Evolutionary conservation across 371 early-diverging fungal species (phyloP).

Genomic region (Mucor indicus): DNA sequence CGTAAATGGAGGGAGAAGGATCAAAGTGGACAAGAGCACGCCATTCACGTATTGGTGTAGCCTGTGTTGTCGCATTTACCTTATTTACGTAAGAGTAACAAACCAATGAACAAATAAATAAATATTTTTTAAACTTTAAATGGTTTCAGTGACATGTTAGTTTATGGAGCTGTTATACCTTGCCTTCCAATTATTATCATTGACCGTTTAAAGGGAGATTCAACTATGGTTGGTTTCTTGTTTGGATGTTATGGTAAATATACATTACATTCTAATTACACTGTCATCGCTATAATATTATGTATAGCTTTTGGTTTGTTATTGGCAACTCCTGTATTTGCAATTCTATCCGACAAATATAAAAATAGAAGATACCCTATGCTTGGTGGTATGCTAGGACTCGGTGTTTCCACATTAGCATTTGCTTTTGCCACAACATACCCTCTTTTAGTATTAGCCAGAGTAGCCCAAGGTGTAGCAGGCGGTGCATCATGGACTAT

Average conservation of each 20-base stretch:
- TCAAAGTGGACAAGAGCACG: slow-evolving; percentile 42
- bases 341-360: slow-evolving; percentile 73
- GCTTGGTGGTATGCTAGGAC: slow-evolving; percentile 69
- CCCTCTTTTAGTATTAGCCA: slow-evolving; percentile 67
- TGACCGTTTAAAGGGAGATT: slow-evolving; percentile 59
- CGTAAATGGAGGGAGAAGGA: too few relatives aligned
- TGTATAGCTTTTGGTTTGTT: slow-evolving; percentile 69
- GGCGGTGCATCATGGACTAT: slow-evolving; percentile 83
- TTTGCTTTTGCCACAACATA: slow-evolving; percentile 70
- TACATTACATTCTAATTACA: too few relatives aligned
- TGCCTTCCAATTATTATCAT: slow-evolving; percentile 76
- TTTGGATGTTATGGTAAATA: slow-evolving; percentile 75
- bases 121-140: neutral
- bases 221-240: slow-evolving; percentile 71
- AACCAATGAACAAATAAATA: neutral
- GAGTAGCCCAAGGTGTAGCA: slow-evolving; percentile 77
- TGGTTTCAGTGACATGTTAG: slow-evolving; percentile 61
- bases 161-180: slow-evolving; percentile 84
- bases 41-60: slow-evolving; percentile 45
- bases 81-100: slow-evolving; percentile 48
- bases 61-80: slow-evolving; percentile 55
- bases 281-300: neutral
- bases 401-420: slow-evolving; percentile 63
- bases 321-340: slow-evolving; percentile 74
- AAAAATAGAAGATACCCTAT: slow-evolving; percentile 73